Conservation (phyloP, 2,329 filamentous ascomycete genomes). For the Tolypocladium inflatum region DNA sequence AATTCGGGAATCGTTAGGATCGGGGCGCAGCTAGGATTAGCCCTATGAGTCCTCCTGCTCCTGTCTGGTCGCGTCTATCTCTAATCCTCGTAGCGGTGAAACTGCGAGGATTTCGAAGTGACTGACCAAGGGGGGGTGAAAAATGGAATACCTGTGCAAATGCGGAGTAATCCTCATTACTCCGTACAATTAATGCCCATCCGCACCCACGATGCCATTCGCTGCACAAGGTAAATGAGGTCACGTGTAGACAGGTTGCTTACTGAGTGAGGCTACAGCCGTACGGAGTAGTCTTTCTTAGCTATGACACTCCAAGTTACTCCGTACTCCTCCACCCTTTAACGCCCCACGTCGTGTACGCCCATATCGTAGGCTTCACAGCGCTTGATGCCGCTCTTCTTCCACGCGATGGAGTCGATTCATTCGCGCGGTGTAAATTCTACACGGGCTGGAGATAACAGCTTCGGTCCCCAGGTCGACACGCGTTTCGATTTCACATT, state of each 20-base stretch:
- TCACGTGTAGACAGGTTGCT: not conserved
- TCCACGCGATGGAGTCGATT: not conserved
- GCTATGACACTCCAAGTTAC: not conserved
- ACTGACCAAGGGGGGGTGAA: too few species aligned
- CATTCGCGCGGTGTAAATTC: not conserved
- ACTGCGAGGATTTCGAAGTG: too few species aligned
- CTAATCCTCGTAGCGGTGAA: too few species aligned
- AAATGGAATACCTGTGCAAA: too few species aligned
- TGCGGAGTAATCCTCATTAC: too few species aligned
- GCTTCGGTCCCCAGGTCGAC: conserved; percentile 4
- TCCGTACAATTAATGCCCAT: too few species aligned
- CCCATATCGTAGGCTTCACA: not conserved
- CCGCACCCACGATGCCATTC: not conserved
- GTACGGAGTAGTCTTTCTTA: not conserved
- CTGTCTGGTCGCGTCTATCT: too few species aligned
- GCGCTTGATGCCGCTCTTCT: not conserved
- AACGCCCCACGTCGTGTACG: not conserved
- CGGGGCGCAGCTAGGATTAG: too few species aligned
- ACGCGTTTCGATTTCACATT: conserved; percentile 12
- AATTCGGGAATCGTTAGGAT: too few species aligned
- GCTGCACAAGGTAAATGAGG: not conserved
- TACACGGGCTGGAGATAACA: not conserved
- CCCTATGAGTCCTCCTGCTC: too few species aligned
- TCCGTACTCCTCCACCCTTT: not conserved
- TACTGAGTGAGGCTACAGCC: not conserved